These are phyloP conservation scores for Pelargonium citronellum DNA, from an alignment of 441 rosid species.

Conservation along the genomic window DNA sequence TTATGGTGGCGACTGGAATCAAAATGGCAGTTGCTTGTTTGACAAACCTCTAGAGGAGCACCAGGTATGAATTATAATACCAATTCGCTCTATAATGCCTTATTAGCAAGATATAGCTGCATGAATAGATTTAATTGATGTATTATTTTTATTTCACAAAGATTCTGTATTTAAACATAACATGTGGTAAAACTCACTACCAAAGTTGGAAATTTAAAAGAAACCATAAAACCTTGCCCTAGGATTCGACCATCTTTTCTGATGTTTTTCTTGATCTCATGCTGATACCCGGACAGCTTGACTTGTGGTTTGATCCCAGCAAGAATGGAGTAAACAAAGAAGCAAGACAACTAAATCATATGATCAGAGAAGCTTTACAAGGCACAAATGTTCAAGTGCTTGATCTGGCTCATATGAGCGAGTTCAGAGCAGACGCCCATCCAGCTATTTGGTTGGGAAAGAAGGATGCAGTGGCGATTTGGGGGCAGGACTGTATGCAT, in stretches of 20 bases:
- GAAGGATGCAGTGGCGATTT: conserved; percentile 73
- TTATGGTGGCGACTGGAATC: conserved; percentile 63
- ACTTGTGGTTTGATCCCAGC: conserved; percentile 85
- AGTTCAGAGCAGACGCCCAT: conserved; percentile 89
- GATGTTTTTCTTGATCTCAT: too few relatives aligned
- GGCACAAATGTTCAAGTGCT: conserved; percentile 52
- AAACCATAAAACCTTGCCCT: too few relatives aligned
- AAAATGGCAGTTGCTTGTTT: conserved; percentile 64
- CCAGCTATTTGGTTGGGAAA: conserved; percentile 95
- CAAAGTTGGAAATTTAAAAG: too few relatives aligned
- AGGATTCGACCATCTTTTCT: too few relatives aligned
- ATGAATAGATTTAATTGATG: too few relatives aligned
- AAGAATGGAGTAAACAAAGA: conserved; percentile 85
- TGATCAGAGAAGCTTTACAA: conserved; percentile 39
- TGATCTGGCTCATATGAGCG: conserved; percentile 68
- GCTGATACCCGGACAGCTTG: conserved; percentile 59
- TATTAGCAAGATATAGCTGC: too few relatives aligned
- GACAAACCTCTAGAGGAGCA: conserved; percentile 54
- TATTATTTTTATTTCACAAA: too few relatives aligned
- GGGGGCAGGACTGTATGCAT: conserved; percentile 99
- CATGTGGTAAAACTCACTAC: too few relatives aligned
- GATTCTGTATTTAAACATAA: too few relatives aligned
- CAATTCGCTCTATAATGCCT: too few relatives aligned
- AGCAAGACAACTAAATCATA: conserved; percentile 56
- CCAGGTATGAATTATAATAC: conserved; percentile 44